phyloP scores from a whole-genome alignment of 2,329 filamentous ascomycete species.

The Penicillium sp. region DNA sequence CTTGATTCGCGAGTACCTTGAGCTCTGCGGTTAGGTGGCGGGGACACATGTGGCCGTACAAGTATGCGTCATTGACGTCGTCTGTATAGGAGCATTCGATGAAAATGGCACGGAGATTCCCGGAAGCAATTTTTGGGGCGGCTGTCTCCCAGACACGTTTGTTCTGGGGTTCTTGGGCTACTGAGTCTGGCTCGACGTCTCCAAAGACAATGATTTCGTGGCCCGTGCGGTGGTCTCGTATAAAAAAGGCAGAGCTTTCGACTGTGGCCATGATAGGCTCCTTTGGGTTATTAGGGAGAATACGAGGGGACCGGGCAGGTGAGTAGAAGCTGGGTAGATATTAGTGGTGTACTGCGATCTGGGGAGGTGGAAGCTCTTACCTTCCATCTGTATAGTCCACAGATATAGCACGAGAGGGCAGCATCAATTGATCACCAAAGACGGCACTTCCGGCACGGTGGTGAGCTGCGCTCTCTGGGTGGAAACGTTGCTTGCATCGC shows the following conservation, averaged over 20 bases:
- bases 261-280: conserved; percentile 30
- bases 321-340: conserved; percentile 28
- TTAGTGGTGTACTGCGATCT: conserved; percentile 2
- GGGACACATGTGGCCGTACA: conserved; percentile 89
- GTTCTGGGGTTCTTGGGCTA: conserved; percentile 80
- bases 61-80: conserved; percentile 67
- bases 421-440: conserved; percentile 48
- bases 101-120: conserved; percentile 75
- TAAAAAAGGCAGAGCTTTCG: conserved; percentile 91
- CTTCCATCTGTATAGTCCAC: conserved; percentile 31
- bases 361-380: conserved; percentile 21
- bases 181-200: conserved; percentile 86
- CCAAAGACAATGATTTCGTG: conserved; percentile 90
- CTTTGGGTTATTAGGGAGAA: conserved; percentile 16
- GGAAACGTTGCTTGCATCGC: conserved; percentile 73
- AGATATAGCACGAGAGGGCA: conserved; percentile 38
- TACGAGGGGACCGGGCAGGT: conserved; percentile 29
- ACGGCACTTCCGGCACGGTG: conserved; percentile 54
- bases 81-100: conserved; percentile 96
- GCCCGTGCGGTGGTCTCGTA: conserved; percentile 68
- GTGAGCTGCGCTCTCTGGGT: conserved; percentile 49
- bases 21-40: conserved; percentile 79
- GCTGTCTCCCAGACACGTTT: conserved; percentile 82
- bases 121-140: conserved; percentile 74
- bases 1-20: conserved; percentile 66